phyloP scores from a whole-genome alignment of 257 asterid species.

The Mentha longifolia region DNA sequence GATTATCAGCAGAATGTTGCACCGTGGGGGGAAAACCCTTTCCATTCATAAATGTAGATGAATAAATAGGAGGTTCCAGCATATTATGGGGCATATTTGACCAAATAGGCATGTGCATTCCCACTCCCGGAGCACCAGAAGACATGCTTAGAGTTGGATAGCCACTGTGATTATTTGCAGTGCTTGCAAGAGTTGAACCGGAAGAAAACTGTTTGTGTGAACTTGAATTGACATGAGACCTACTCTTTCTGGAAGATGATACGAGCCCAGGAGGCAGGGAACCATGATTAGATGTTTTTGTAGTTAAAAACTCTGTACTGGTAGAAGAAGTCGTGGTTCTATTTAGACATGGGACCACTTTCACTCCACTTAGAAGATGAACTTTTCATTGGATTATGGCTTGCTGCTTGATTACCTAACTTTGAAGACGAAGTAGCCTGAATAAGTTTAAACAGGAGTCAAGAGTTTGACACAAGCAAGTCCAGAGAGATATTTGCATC shows the following conservation, averaged over 20 bases:
- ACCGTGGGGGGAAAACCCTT: conserved; percentile 29
- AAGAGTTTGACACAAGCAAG: conserved; percentile 31
- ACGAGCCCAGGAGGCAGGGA: conserved; percentile 20
- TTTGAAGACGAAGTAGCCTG: conserved; percentile 35
- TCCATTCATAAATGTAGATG: conserved; percentile 39
- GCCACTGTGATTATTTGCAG: conserved; percentile 18
- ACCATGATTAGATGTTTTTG: conserved; percentile 33
- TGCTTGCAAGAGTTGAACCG: conserved; percentile 1
- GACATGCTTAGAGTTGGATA: conserved; percentile 24
- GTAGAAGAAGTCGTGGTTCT: conserved; percentile 33
- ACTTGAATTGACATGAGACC: conserved; percentile 27
- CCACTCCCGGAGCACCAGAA: conserved; percentile 31
- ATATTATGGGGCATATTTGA: conserved; percentile 24
- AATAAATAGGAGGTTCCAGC: conserved; percentile 22
- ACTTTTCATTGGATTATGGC: conserved; percentile 33
- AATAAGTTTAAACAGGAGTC: conserved; percentile 8
- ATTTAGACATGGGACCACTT: conserved; percentile 30
- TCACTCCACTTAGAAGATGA: conserved; percentile 36
- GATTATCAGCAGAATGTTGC: conserved; percentile 33
- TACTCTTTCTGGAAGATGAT: conserved; percentile 36
- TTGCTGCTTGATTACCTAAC: conserved; percentile 17
- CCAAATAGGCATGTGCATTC: conserved; percentile 29
- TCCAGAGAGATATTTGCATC: conserved; percentile 31
- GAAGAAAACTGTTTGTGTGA: conserved; percentile 26
- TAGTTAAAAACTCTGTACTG: conserved; percentile 29